Conservation (phyloP, 371 early-diverging fungal genomes). For the Saksenaea oblongispora region DNA sequence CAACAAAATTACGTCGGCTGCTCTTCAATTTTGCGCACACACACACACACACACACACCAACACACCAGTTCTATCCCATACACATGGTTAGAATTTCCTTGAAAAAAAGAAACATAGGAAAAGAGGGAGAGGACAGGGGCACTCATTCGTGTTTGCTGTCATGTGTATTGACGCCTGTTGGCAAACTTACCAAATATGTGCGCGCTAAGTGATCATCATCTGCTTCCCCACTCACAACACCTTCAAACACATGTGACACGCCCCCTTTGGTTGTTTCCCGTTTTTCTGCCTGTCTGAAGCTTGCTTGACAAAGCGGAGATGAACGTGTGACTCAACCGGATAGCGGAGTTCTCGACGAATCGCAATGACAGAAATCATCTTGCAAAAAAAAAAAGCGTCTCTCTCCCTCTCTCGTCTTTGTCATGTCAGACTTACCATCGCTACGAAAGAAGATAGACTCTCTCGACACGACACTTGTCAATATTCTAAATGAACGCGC, state of each 20-base stretch:
- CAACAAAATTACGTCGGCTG: slow-evolving; percentile 2
- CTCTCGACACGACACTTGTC: slow-evolving; percentile 78
- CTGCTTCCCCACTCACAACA: background rate
- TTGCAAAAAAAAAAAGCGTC: background rate
- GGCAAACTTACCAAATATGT: background rate
- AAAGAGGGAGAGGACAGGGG: background rate
- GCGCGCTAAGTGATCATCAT: background rate
- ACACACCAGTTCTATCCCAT: no score
- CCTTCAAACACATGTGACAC: background rate
- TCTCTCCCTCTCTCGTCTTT: background rate
- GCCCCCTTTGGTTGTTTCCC: background rate
- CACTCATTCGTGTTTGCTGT: background rate
- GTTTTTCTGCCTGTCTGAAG: background rate
- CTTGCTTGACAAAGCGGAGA: background rate
- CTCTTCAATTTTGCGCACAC: background rate
- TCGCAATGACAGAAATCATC: background rate
- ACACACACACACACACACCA: background rate
- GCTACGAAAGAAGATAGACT: slow-evolving; percentile 72
- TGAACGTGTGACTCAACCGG: background rate
- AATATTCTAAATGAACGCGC: slow-evolving; percentile 87
- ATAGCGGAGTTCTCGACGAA: background rate
- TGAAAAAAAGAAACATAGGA: background rate
- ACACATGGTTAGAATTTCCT: background rate
- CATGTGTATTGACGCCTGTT: background rate
- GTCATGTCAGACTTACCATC: slow-evolving; percentile 48